These are phyloP conservation scores for Lignosus rhinocerotis DNA, from an alignment of 1,284 basidiomycete genomes.

Conservation along the genomic window DNA sequence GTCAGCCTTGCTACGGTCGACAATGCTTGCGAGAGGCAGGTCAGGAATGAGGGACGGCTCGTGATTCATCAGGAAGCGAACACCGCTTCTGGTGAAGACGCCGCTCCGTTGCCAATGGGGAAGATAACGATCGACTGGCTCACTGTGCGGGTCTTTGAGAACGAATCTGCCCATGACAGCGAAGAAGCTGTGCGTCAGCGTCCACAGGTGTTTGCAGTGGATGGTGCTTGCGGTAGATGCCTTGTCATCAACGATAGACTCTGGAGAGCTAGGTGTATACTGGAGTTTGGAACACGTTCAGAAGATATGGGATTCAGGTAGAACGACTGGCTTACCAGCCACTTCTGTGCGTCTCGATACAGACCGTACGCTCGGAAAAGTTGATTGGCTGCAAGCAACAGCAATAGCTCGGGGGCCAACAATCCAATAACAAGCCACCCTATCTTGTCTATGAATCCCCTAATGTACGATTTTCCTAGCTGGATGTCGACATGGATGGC, in stretches of 20 bases:
- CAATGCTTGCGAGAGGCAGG: conserved; percentile 19
- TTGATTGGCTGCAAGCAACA: background rate
- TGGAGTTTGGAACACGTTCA: background rate
- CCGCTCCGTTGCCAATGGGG: conserved; percentile 4
- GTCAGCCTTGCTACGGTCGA: conserved; percentile 28
- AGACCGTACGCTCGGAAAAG: background rate
- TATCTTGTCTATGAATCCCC: background rate
- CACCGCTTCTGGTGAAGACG: background rate
- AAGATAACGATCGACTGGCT: conserved; percentile 2
- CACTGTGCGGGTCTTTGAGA: conserved; percentile 7
- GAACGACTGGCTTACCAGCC: background rate
- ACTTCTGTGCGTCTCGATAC: background rate
- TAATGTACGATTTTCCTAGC: background rate
- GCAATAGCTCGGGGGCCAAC: background rate
- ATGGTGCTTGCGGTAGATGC: too few relatives aligned
- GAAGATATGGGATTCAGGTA: too few relatives aligned
- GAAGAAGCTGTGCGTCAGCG: conserved; percentile 22
- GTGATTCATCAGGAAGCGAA: conserved; percentile 18
- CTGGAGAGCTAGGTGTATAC: background rate
- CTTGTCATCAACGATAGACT: too few relatives aligned
- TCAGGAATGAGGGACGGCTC: conserved; percentile 17
- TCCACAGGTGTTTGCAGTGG: conserved; percentile 3
- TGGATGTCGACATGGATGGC: conserved; percentile 33
- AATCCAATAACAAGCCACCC: conserved; percentile 1
- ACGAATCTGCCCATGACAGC: conserved; percentile 27